These are phyloP conservation scores for Arthrobotrys iridis DNA, from an alignment of 2,329 filamentous ascomycete genomes.

Conservation along the genomic window DNA sequence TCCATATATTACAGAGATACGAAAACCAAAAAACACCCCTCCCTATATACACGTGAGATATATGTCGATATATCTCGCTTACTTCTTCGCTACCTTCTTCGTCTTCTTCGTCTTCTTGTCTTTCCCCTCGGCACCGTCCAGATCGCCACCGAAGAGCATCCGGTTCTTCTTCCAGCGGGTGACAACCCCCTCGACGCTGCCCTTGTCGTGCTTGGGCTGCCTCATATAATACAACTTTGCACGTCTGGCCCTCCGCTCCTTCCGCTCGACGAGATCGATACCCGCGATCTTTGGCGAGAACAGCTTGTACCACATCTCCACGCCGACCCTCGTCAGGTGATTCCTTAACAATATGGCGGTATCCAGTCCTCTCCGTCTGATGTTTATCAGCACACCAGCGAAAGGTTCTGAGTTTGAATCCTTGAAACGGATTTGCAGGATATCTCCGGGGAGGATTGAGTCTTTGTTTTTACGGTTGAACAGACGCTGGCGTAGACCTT, in stretches of 20 bases:
- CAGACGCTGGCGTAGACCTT: constrained; percentile 80
- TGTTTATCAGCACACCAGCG: constrained; percentile 84
- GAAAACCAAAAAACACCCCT: background rate
- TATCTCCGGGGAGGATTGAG: constrained; percentile 83
- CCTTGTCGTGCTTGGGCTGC: constrained; percentile 85
- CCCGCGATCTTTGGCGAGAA: constrained; percentile 89
- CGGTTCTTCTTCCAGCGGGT: constrained; percentile 71
- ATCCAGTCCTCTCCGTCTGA: constrained; percentile 87
- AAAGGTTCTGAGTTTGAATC: constrained; percentile 80
- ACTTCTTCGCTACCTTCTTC: constrained; percentile 18
- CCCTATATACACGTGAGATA: constrained; percentile 16
- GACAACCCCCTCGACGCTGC: constrained; percentile 83
- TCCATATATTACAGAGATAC: too few relatives aligned
- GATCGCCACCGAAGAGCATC: constrained; percentile 57
- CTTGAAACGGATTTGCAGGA: constrained; percentile 86
- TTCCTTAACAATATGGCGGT: constrained; percentile 87
- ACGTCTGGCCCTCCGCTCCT: constrained; percentile 80
- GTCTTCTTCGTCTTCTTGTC: constrained; percentile 3
- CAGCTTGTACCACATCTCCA: constrained; percentile 98
- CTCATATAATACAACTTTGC: constrained; percentile 90
- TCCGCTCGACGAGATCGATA: constrained; percentile 91
- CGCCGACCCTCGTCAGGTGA: constrained; percentile 83
- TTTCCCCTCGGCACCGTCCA: background rate
- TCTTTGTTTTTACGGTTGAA: constrained; percentile 82
- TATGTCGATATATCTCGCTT: background rate